Evolutionary conservation across 1,139 yeast genomes (phyloP), one percentile per base, ranked within the genome.

Genomic region (Suhomyces guaymorum): DNA sequence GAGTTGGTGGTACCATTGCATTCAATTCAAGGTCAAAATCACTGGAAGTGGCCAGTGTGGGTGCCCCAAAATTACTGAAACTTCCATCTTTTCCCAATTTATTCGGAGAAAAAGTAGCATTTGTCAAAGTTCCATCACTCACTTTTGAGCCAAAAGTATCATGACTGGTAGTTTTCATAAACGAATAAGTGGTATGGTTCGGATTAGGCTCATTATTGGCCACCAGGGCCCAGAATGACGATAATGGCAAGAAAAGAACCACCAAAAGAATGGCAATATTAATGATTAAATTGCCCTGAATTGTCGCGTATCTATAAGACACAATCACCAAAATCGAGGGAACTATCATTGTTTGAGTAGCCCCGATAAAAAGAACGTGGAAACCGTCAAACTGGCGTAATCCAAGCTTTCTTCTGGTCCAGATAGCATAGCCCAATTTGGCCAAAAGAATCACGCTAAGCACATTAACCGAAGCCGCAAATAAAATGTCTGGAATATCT

Each of bases 221-320:
- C n/a, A 80, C 59, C 4, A 75, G 60, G 1, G 96, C 95, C 97
- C 97, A 89, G 72, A 88, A 74, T 0, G 96, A 80, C 0, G 95
- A 80, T 32, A 89, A 61, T 1, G 97, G 97, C 36, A 89, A 65
- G 7, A 89, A 82, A 21, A 86, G 54, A 0, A 83, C 83, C 10
- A 64, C 59, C 4, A 69, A 38, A 12, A 67, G 46, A 13, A 57
- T 40, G 32, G 65, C 56, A 9, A 64, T 43, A 28, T 57, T 35
- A 15, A 44, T 26, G 11, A 61, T 44, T 2, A 42, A 43, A 13
- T 57, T 50, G 26, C 37, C 40, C 21, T 39, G 35, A 7, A 44
- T 37, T 1, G 19, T 20, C 5, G 40, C 35, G 13, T 49, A 38
- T 2, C 51, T 45, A 43, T 78, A 78, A 33, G 77, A 73, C 23